phyloP scores from a whole-genome alignment of 306 rosid species.

The Dalbergia cultrata region DNA sequence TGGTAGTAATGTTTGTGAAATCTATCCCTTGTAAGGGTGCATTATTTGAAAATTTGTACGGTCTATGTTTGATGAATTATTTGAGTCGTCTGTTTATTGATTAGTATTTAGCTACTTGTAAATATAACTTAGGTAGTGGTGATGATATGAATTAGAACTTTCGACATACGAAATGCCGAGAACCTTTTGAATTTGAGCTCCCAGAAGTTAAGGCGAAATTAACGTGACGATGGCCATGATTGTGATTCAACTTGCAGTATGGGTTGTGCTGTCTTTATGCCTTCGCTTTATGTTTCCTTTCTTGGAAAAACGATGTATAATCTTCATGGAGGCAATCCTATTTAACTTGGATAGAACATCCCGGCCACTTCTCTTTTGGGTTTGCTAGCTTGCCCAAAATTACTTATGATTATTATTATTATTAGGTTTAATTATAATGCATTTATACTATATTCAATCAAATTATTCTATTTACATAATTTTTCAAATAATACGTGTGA shows the following conservation, averaged over 20 bases:
- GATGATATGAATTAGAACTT: conserved; percentile 42
- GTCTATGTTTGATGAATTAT: not conserved
- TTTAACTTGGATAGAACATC: too few species aligned
- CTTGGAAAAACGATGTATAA: not conserved
- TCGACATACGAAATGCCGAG: conserved; percentile 38
- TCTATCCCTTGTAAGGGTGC: too few species aligned
- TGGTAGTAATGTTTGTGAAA: too few species aligned
- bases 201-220: conserved; percentile 49
- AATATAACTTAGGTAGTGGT: not conserved
- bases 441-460: too few species aligned
- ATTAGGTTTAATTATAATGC: too few species aligned
- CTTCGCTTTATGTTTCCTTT: conserved; percentile 19
- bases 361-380: too few species aligned
- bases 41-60: too few species aligned
- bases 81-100: not conserved
- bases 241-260: conserved; percentile 46
- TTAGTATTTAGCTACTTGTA: not conserved
- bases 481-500: too few species aligned
- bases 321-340: too few species aligned
- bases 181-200: conserved; percentile 33
- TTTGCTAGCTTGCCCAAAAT: too few species aligned
- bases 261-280: conserved; percentile 17
- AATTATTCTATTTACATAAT: too few species aligned
- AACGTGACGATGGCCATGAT: conserved; percentile 36
- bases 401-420: too few species aligned